Percentiles rank a stretch among this genome's conserved stretches.
These are phyloP conservation scores for Tylopilus felleus DNA, from an alignment of 768 basidiomycete species.

Conservation along the genomic window DNA sequence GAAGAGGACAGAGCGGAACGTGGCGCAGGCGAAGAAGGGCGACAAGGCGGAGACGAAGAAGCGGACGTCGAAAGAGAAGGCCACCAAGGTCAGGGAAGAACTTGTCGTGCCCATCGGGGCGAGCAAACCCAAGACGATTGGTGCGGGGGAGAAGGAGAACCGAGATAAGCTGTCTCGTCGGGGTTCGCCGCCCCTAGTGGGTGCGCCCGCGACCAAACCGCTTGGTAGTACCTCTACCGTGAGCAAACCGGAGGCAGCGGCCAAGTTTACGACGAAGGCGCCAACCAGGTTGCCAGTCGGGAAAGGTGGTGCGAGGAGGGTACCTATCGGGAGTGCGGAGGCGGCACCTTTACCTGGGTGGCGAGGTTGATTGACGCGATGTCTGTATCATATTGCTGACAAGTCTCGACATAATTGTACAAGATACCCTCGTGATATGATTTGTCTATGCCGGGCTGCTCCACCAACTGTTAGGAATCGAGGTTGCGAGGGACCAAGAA, in stretches of 20 bases:
- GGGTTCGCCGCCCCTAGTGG: constrained; percentile 22
- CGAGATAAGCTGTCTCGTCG: constrained; percentile 33
- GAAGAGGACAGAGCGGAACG: constrained; percentile 41
- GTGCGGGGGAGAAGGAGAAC: constrained; percentile 35
- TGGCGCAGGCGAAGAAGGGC: constrained; percentile 1
- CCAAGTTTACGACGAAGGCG: constrained; percentile 10
- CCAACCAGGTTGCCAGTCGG: constrained; percentile 33
- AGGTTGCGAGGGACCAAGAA: constrained; percentile 36
- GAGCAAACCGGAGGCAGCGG: constrained; percentile 12
- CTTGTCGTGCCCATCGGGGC: constrained; percentile 6
- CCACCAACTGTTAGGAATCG: neutral
- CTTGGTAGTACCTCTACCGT: neutral
- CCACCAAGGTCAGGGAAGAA: constrained; percentile 36
- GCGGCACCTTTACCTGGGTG: constrained; percentile 52
- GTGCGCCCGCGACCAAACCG: constrained; percentile 20
- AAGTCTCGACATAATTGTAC: constrained; percentile 18
- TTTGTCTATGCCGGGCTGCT: neutral
- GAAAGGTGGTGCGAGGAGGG: constrained; percentile 57
- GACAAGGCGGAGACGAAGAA: constrained; percentile 22
- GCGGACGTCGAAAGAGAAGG: constrained; percentile 39
- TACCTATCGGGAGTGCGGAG: constrained; percentile 64
- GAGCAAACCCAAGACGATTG: constrained; percentile 31
- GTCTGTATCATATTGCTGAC: constrained; percentile 14
- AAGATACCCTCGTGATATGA: constrained; percentile 15
- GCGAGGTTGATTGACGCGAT: constrained; percentile 37